A percentile compares a stretch with the other conserved stretches of the same genome.
phyloP scores from a whole-genome alignment of 2,329 filamentous ascomycete genomes.

The Sordariomycetes sp. region DNA sequence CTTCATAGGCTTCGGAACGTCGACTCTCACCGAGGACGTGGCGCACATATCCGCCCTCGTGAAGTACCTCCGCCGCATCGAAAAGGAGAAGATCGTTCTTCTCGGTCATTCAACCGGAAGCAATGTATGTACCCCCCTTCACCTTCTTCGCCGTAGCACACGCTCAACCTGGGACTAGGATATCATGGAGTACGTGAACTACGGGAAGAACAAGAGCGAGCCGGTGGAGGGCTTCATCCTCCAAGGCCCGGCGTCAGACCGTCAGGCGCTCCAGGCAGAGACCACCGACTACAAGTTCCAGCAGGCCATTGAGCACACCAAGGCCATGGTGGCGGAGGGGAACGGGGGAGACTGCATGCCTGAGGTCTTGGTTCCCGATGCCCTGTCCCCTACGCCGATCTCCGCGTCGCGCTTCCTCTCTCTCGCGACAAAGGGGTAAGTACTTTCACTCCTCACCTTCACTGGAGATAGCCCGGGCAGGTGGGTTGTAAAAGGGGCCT shows the following conservation, averaged over 20 bases:
- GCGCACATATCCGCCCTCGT: constrained; percentile 42
- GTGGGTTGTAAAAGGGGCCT: background rate
- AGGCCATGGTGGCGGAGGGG: constrained; percentile 43
- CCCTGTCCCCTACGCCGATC: constrained; percentile 29
- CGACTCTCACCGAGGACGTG: constrained; percentile 39
- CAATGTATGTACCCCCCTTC: constrained; percentile 25
- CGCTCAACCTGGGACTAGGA: constrained; percentile 26
- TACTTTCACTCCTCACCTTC: constrained; percentile 4
- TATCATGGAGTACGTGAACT: constrained; percentile 42
- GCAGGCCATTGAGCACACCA: constrained; percentile 34
- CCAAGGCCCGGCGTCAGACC: constrained; percentile 71
- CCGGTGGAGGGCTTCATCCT: constrained; percentile 67
- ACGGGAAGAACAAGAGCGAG: constrained; percentile 24
- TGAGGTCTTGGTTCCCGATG: constrained; percentile 26
- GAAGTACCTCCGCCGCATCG: constrained; percentile 38
- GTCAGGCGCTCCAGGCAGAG: constrained; percentile 44
- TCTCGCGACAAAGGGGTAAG: constrained; percentile 38
- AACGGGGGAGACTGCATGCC: constrained; percentile 44
- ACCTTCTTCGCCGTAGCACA: background rate
- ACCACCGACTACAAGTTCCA: constrained; percentile 26
- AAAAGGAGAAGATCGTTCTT: constrained; percentile 39
- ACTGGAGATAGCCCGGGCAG: background rate
- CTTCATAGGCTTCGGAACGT: constrained; percentile 40
- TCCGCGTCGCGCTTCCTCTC: constrained; percentile 43
- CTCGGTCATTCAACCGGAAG: constrained; percentile 50